Evolutionary conservation across 2,329 filamentous ascomycete genomes (phyloP).

Genomic region (Epichloe scottii): DNA sequence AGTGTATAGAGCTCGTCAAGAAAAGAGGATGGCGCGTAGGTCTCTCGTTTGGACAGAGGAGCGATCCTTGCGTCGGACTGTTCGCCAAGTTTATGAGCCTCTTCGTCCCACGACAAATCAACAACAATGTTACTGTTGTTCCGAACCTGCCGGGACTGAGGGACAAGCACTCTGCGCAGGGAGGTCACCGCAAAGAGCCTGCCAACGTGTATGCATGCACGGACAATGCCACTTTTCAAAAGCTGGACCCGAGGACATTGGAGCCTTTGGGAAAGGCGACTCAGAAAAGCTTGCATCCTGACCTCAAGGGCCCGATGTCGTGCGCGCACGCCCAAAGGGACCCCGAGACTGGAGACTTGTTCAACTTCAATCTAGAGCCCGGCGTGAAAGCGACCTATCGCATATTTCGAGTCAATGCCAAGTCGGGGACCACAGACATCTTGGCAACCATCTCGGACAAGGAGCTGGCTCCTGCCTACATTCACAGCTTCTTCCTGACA

Average conservation of each 20-base stretch:
- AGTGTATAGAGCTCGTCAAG: conserved; percentile 46
- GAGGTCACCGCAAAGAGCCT: conserved; percentile 22
- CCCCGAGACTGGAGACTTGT: conserved; percentile 60
- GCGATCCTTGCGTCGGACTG: conserved; percentile 61
- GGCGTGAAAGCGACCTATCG: conserved; percentile 48
- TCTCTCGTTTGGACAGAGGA: conserved; percentile 57
- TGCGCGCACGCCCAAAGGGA: conserved; percentile 63
- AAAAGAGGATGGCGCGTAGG: conserved; percentile 42
- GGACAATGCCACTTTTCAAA: conserved; percentile 44
- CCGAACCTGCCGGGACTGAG: conserved; percentile 49
- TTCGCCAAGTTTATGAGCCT: conserved; percentile 59
- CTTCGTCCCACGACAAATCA: conserved; percentile 30
- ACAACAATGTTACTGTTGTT: conserved; percentile 55
- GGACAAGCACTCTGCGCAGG: neutral
- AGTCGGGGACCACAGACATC: conserved; percentile 54
- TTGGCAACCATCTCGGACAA: conserved; percentile 50
- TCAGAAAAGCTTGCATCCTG: conserved; percentile 52
- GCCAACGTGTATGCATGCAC: conserved; percentile 14
- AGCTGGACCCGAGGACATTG: conserved; percentile 56
- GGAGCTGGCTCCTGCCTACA: conserved; percentile 49
- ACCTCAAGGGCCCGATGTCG: conserved; percentile 53
- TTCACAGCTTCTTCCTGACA: conserved; percentile 74
- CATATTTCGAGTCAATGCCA: conserved; percentile 51
- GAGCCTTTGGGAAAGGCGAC: conserved; percentile 54
- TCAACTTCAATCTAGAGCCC: conserved; percentile 69